Conservation (phyloP, 345 rosid genomes). For the Boechera stricta region DNA sequence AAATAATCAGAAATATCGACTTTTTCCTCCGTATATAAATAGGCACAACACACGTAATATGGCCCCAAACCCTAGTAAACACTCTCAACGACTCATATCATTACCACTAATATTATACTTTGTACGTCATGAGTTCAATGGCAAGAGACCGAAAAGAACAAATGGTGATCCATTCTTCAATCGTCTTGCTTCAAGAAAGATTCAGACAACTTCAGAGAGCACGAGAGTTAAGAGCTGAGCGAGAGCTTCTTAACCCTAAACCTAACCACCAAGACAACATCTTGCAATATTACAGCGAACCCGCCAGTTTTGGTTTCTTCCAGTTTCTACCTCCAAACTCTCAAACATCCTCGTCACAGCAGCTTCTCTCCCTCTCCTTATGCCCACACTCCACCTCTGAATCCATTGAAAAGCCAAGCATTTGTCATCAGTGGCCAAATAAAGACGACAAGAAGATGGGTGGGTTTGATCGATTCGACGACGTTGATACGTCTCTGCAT, state of each 20-base stretch:
- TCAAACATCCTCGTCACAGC: conserved; percentile 40
- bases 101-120: conserved; percentile 10
- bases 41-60: conserved; percentile 38
- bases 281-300: conserved; percentile 45
- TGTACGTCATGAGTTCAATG: conserved; percentile 46
- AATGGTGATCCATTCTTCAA: conserved; percentile 61
- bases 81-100: conserved; percentile 33
- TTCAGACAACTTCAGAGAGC: conserved; percentile 67
- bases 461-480: conserved; percentile 48
- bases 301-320: conserved; percentile 52
- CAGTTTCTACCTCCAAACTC: conserved; percentile 52
- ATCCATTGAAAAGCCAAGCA: conserved; percentile 42
- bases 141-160: conserved; percentile 54
- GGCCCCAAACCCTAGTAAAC: conserved; percentile 29
- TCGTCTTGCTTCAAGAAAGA: conserved; percentile 77
- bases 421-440: conserved; percentile 43
- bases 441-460: conserved; percentile 41
- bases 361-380: conserved; percentile 46
- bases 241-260: conserved; percentile 52
- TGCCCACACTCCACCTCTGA: conserved; percentile 17
- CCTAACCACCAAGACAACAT: conserved; percentile 42
- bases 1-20: conserved; percentile 27
- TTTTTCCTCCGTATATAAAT: conserved; percentile 46
- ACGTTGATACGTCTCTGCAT: conserved; percentile 79
- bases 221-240: conserved; percentile 67